Percentiles rank a stretch among this genome's conserved stretches.
Evolutionary conservation across 2,329 filamentous ascomycete genomes (phyloP).

Genomic region (Davidsoniella eucalypti): DNA sequence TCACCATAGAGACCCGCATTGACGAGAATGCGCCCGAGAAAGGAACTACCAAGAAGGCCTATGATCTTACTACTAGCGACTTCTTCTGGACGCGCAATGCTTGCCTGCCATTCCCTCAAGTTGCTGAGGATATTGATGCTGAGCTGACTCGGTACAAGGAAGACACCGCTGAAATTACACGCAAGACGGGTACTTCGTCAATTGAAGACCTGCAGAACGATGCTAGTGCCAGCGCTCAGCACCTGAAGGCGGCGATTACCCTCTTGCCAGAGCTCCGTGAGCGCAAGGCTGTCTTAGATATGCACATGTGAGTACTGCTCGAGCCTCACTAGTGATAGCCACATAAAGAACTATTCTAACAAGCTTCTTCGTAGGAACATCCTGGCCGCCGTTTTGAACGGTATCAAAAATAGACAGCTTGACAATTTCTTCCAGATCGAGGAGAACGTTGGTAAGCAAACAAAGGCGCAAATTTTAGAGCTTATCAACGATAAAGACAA

Average conservation of each 20-base stretch:
- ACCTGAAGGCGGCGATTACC: conserved; percentile 90
- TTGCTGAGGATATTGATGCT: conserved; percentile 88
- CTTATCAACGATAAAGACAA: conserved; percentile 67
- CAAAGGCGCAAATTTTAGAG: conserved; percentile 75
- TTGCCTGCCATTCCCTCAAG: conserved; percentile 78
- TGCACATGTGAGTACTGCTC: conserved; percentile 66
- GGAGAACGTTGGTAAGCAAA: conserved; percentile 81
- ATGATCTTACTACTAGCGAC: conserved; percentile 77
- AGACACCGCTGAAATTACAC: conserved; percentile 84
- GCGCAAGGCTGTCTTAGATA: conserved; percentile 81
- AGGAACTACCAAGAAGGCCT: conserved; percentile 68
- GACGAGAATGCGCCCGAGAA: conserved; percentile 63
- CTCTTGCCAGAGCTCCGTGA: conserved; percentile 81
- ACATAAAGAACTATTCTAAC: background rate
- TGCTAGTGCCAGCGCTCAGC: conserved; percentile 74
- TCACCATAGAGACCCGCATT: conserved; percentile 71
- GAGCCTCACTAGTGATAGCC: no score
- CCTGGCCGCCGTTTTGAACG: conserved; percentile 54
- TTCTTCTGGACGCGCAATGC: conserved; percentile 97
- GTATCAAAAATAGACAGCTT: conserved; percentile 86
- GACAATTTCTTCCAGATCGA: conserved; percentile 95
- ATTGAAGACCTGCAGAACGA: conserved; percentile 88
- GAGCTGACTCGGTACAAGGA: conserved; percentile 92
- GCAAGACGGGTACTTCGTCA: conserved; percentile 82
- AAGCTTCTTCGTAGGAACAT: conserved; percentile 41